phyloP scores from a whole-genome alignment of 768 basidiomycete species.

The Psilocybe cubensis region DNA sequence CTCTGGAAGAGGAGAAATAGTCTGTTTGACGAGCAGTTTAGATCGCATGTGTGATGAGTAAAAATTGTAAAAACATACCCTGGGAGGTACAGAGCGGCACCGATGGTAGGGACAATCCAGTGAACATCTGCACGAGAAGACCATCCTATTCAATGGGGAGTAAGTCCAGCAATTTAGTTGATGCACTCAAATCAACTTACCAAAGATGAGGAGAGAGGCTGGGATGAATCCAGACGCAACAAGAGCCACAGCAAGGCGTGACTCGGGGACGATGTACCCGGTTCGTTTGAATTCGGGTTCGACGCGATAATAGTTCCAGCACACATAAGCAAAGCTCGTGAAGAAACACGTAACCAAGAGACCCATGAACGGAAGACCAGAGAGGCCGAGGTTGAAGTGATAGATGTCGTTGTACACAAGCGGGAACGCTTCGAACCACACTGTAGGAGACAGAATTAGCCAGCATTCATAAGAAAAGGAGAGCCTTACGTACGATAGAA shows the following conservation, averaged over 20 bases:
- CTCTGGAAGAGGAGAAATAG: slow-evolving; percentile 1
- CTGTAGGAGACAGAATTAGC: background rate
- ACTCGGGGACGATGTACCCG: background rate
- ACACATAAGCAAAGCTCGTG: background rate
- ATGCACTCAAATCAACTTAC: background rate
- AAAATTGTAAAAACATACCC: background rate
- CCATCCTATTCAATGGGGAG: background rate
- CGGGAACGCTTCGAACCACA: slow-evolving; percentile 9
- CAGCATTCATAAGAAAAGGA: background rate
- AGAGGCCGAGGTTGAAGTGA: slow-evolving; percentile 6
- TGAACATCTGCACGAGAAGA: background rate
- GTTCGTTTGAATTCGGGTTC: background rate
- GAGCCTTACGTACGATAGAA: background rate
- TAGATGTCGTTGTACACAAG: slow-evolving; percentile 4
- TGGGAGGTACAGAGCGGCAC: slow-evolving; percentile 3
- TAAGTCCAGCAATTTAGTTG: too few species aligned
- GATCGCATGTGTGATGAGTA: background rate
- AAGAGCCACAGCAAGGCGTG: background rate
- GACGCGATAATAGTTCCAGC: slow-evolving; percentile 2
- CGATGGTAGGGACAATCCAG: slow-evolving; percentile 6
- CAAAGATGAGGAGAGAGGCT: slow-evolving; percentile 3
- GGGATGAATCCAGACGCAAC: slow-evolving; percentile 4
- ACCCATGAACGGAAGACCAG: slow-evolving; percentile 4
- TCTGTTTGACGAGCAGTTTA: background rate
- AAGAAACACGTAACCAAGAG: slow-evolving; percentile 2